Conservation (phyloP, 140 eudicot genomes). For the Stevia rebaudiana region DNA sequence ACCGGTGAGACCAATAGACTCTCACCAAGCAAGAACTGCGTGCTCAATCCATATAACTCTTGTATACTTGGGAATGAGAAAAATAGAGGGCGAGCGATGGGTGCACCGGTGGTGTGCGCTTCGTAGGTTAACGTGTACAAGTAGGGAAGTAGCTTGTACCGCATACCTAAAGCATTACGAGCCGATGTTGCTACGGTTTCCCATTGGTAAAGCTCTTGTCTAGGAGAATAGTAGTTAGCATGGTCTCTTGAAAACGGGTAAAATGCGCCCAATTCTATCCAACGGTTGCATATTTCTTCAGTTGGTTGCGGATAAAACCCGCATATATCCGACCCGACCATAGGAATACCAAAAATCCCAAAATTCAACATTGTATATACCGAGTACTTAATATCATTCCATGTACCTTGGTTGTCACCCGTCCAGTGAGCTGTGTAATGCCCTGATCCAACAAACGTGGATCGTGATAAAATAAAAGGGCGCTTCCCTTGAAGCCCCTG, state of each 20-base stretch:
- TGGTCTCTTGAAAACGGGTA: conserved; percentile 96
- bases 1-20: conserved; percentile 87
- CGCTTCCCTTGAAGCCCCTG: conserved; percentile 75
- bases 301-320: conserved; percentile 90
- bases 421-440: conserved; percentile 97
- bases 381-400: conserved; percentile 75
- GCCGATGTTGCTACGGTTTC: conserved; percentile 75
- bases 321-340: conserved; percentile 97
- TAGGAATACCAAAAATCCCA: conserved; percentile 86
- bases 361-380: conserved; percentile 86
- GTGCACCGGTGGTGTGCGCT: conserved; percentile 81
- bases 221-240: conserved; percentile 77
- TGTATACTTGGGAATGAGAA: conserved; percentile 59
- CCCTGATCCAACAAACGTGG: conserved; percentile 93
- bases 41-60: conserved; percentile 65
- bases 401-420: conserved; percentile 92
- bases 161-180: conserved; percentile 86
- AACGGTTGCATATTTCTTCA: conserved; percentile 94
- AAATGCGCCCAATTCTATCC: conserved; percentile 94
- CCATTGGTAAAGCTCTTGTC: conserved; percentile 98
- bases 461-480: conserved; percentile 74
- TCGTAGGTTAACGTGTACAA: conserved; percentile 76
- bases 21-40: conserved; percentile 81
- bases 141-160: conserved; percentile 82
- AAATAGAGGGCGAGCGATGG: conserved; percentile 90